A percentile compares a stretch with the other conserved stretches of the same genome.
These are phyloP conservation scores for Pelargonium cotyledonis DNA, from an alignment of 441 rosid genomes.

Conservation along the genomic window DNA sequence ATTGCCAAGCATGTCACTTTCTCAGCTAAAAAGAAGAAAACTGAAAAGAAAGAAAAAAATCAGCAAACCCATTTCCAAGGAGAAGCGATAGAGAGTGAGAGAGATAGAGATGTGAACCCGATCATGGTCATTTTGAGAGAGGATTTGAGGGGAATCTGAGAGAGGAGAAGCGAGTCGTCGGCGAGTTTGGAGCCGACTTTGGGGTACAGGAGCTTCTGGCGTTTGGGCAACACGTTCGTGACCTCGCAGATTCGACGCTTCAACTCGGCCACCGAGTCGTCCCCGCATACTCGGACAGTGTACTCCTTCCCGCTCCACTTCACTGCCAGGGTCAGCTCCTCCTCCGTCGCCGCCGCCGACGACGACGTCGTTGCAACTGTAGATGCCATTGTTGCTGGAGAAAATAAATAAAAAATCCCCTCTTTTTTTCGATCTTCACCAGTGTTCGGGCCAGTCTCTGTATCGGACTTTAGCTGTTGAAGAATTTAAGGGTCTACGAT, in stretches of 20 bases:
- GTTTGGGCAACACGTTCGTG: constrained; percentile 76
- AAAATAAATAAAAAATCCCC: too few species aligned
- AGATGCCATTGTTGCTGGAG: neutral
- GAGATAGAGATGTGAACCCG: constrained; percentile 40
- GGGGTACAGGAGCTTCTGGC: constrained; percentile 94
- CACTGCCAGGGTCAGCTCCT: constrained; percentile 66
- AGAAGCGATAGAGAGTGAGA: constrained; percentile 1
- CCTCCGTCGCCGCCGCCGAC: constrained; percentile 34
- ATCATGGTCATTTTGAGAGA: constrained; percentile 95
- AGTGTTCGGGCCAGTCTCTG: too few species aligned
- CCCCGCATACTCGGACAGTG: constrained; percentile 73
- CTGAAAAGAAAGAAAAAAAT: neutral
- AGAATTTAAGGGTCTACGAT: too few species aligned
- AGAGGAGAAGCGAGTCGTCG: constrained; percentile 66
- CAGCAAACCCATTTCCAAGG: neutral
- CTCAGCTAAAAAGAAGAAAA: neutral
- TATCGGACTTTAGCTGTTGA: too few species aligned
- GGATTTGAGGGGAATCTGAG: constrained; percentile 69
- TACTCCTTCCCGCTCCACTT: constrained; percentile 95
- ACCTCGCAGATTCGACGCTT: constrained; percentile 83
- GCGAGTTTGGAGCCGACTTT: constrained; percentile 79
- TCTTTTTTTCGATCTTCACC: too few species aligned
- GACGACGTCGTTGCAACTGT: constrained; percentile 25
- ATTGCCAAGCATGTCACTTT: neutral
- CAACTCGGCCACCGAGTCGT: constrained; percentile 81